Base-by-base conservation (phyloP, 75 land plant genomes). In the Isoetes taiwanensis region DNA sequence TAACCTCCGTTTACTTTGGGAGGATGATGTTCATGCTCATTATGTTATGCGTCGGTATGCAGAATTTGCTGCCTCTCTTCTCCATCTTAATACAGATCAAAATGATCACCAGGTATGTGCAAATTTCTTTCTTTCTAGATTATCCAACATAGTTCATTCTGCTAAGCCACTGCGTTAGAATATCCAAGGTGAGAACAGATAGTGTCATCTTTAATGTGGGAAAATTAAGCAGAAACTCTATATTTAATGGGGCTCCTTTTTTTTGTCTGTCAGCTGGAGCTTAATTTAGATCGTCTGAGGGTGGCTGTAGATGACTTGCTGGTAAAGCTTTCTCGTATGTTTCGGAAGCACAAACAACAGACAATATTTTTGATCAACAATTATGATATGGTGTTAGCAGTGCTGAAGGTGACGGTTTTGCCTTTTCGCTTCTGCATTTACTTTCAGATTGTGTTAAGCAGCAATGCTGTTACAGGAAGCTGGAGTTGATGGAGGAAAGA, bases 21-120 rank as follows among this genome's bases (percentile, higher is more conserved):
- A 94, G 63, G 99, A 94, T 72, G 99, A 94, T 68, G 80, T 89
- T 53, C 99, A 83, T 75, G 90, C 99, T 54, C 99, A 94, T 52
- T 94, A 89, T 72, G 86, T 94, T 34, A 89, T 86, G 79, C 61
- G 96, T 65, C 88, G 99, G 28, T 94, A 89, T 73, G 99, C 99
- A 60, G 99, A 94, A 57, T 94, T 89, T 67, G 76, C 99, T 58
- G 96, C 96, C 3, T 90, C 97, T 26, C 84, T 94, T 27, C 77
- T 94, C 50, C 96, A 89, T 28, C 79, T 94, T 23, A 94, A 90
- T 62, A 80, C 72, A 46, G 86, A 89, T 41, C 79, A 85, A 77
- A 96, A 90, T 57, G 99, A 93, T 76, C 86, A 90, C 23, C 96
- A 94, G 96, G 99, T 94, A 32, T 34, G 69, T 56, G 4, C 37